Base-by-base conservation (phyloP, 768 basidiomycete species). In the Mycena rebaudengoi region DNA sequence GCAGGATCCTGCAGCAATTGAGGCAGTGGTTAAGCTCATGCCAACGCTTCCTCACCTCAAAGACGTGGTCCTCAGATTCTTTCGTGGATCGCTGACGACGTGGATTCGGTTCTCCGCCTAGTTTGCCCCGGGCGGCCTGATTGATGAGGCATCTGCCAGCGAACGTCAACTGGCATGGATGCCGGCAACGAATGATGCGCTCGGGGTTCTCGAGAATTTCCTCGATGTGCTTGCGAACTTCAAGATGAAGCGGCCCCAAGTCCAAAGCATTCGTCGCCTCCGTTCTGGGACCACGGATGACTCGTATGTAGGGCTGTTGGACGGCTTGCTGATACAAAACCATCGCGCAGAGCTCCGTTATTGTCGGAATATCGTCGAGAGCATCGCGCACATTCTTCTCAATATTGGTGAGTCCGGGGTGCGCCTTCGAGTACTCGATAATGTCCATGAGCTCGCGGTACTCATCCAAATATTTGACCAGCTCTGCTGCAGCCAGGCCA, bases 161-260 rank as follows among this genome's bases (percentile, higher is more conserved):
- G 73, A 77, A 44, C 40, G 43, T 6, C 44, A 65, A 4, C 43
- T 54, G 28, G 72, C 74, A 26, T 78, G 68, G 65, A 69, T 78
- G 66, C 71, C 73, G 13, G n/a, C 72, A 2, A 75, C 74, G 13
- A 78, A 76, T 64, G 74, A 77, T 63, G 64, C 56, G 2, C 74
- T 74, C 66, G 75, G 77, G 67, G 71, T 50, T 13, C 5, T 41
- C 58, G 13, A 60, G 49, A 14, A 60, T 21, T 1, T 20, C 1
- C 20, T 51, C 37, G 11, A 60, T 43, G 13, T 60, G 58, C 16
- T 51, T 32, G 0, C 35, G 40, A 4, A 60, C 2, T 1, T 12
- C 29, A 2, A 8, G 28, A 25, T 60, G 58, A 10, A 60, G 40
- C n/a, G 58, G 58, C 1, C 58, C 58, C 10, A 60, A 32, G 30